A percentile compares a stretch with the other conserved stretches of the same genome.
phyloP scores from a whole-genome alignment of 805 yeast species.

The Candida taoyuanica region DNA sequence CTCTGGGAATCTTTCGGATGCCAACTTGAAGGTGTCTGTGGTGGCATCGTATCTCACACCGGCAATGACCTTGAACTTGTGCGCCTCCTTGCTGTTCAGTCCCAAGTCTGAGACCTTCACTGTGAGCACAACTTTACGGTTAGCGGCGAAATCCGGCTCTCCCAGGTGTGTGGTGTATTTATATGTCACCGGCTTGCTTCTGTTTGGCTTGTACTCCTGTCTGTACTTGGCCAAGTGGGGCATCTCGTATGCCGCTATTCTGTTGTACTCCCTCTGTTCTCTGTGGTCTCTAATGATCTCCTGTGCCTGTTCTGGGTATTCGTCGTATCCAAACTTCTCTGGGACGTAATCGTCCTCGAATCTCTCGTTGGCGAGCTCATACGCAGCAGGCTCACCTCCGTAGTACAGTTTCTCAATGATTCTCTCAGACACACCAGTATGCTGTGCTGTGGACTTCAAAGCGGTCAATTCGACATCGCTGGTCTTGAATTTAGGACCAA shows the following conservation, averaged over 20 bases:
- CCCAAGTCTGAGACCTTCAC: conserved; percentile 51
- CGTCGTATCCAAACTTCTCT: conserved; percentile 53
- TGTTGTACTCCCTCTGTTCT: conserved; percentile 66
- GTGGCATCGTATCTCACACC: conserved; percentile 70
- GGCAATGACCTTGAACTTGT: conserved; percentile 74
- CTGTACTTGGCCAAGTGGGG: conserved; percentile 78
- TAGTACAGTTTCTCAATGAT: conserved; percentile 35
- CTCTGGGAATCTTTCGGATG: conserved; percentile 61
- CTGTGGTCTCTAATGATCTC: conserved; percentile 67
- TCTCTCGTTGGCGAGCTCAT: conserved; percentile 31
- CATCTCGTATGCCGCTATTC: conserved; percentile 88
- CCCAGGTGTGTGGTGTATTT: conserved; percentile 72
- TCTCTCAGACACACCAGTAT: conserved; percentile 34
- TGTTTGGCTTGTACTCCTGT: conserved; percentile 54
- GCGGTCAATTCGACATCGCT: conserved; percentile 53
- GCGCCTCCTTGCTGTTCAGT: conserved; percentile 48
- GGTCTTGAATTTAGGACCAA: conserved; percentile 48
- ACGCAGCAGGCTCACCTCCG: conserved; percentile 39
- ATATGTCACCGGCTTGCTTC: conserved; percentile 51
- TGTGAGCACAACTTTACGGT: conserved; percentile 60
- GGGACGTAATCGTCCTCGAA: conserved; percentile 35
- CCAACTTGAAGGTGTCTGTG: conserved; percentile 56
- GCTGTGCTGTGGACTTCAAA: conserved; percentile 42
- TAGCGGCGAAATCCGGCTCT: conserved; percentile 52
- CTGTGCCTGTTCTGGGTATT: conserved; percentile 66